Evolutionary conservation across 495 filamentous ascomycete species (phyloP), one percentile per base, ranked within the genome.

Genomic region (Aspergillus kassunensis): DNA sequence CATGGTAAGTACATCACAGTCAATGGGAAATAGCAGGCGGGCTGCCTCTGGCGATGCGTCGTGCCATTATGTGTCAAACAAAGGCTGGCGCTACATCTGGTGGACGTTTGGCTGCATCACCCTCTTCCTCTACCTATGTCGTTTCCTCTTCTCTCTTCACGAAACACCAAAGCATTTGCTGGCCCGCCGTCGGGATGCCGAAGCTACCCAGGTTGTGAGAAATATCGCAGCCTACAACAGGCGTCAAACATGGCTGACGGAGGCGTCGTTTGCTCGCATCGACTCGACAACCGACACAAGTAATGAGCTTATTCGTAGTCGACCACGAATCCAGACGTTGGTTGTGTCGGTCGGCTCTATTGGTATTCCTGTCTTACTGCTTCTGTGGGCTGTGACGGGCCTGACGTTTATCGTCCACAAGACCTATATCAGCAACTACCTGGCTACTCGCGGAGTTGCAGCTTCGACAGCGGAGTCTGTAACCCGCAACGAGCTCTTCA

Each of bases 71-170:
- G 61, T 64, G 6, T 57, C 61, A 33, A 67, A 67, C 54, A 56
- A 53, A 30, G 64, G 59, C 36, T 64, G 61, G 61, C 54, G 61
- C 16, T 67, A 64, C 43, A 42, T 59, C 15, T 60, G 52, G 41
- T 63, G 59, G 61, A 61, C 59, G 2, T 61, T 64, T 16, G 64
- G 61, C 25, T 56, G 54, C 39, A 62, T 67, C 13, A 67, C 61
- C 12, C 49, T 62, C 10, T 57, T 56, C 55, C 44, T 62, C 15
- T 64, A 58, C 24, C 53, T 64, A 11, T 59, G 61, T 33, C 61
- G 64, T 1, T 67, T 63, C 19, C 62, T 77, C 16, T 90, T 92
- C 63, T 77, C 79, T 11, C 79, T 91, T 11, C 49, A 49, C 36
- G 62, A 67, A 30, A 60, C 60, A 0, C 65, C 62, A 2, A 67